Evolutionary conservation across 805 yeast species (phyloP), one percentile per base, ranked within the genome.

Genomic region (Schizosaccharomyces lindneri): DNA sequence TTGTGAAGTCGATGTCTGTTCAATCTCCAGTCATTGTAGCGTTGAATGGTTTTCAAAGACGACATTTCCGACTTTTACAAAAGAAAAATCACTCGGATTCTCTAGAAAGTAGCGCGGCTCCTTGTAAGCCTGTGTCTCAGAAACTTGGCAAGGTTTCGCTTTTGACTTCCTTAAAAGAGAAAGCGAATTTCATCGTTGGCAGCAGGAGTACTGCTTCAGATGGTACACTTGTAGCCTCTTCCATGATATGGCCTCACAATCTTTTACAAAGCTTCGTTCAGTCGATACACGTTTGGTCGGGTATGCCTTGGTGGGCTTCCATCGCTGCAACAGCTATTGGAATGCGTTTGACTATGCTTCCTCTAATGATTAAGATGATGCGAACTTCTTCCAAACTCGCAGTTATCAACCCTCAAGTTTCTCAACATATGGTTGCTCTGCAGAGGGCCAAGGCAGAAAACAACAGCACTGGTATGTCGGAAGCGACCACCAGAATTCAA

Each of bases 301-400:
- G 97, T 0, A 69, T 88, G 65, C 97, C 97, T 51, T 93, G 99
- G 99, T 93, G 97, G 97, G 87, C 84, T 15, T 81, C 95, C 1
- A 93, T 93, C 67, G 76, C 82, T 6, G 74, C 79, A 2, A 81
- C 85, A 4, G 85, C 97, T 0, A 66, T 89, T n/a, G 80, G 81
- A 15, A 77, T 84, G 46, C 79, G 97, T 71, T 68, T 81, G 4
- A 64, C 79, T 4, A 72, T 90, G 75, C 81, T 93, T 69, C 98
- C 98, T 24, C 71, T 90, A 24, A 86, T 85, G 69, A 77, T 87
- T 67, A 83, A 83, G 68, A 81, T 95, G 1, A 81, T 93, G 5
- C 88, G 86, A 63, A 83, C 85, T 64, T 81, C 82, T 72, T 95
- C 95, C 32, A 81, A 79, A 66, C 79, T 84, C 76, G 76, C 85